A percentile compares a stretch with the other conserved stretches of the same genome.
Evolutionary conservation across 352 stramenopile genomes (phyloP).

Genomic region (Globisporangium sylvaticum): DNA sequence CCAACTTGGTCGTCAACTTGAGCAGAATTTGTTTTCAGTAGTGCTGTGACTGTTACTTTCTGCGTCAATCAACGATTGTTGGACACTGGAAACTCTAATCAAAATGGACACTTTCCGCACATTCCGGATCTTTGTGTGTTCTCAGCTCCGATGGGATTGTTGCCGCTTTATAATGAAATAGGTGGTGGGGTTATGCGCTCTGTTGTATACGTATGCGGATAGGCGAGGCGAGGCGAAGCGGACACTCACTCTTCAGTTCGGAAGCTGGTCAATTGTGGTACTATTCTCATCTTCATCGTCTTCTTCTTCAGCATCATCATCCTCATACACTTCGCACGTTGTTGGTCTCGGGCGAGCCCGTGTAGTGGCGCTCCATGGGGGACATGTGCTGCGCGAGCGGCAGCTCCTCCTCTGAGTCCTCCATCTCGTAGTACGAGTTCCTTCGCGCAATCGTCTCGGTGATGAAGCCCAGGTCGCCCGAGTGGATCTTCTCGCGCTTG

Average conservation of each 20-base stretch:
- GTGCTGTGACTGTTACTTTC: no score
- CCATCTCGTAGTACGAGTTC: conserved; percentile 53
- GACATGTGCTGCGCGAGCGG: conserved; percentile 69
- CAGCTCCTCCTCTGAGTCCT: conserved; percentile 70
- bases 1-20: no score
- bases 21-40: no score
- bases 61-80: no score
- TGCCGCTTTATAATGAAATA: neutral
- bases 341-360: conserved; percentile 7
- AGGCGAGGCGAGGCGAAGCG: neutral
- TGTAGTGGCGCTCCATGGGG: conserved; percentile 30
- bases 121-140: neutral
- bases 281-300: neutral
- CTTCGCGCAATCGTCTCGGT: conserved; percentile 42
- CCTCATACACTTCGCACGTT: conserved; percentile 10
- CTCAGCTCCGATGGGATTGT: neutral
- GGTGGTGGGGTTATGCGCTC: neutral
- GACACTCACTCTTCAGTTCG: neutral
- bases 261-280: neutral
- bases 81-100: no score
- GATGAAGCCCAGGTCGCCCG: conserved; percentile 37
- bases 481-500: conserved; percentile 44
- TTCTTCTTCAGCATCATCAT: neutral
- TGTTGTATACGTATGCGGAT: neutral
- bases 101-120: no score